A percentile compares a stretch with the other conserved stretches of the same genome.
These are phyloP conservation scores for Halenospora varia DNA, from an alignment of 495 filamentous ascomycete genomes.

Conservation along the genomic window DNA sequence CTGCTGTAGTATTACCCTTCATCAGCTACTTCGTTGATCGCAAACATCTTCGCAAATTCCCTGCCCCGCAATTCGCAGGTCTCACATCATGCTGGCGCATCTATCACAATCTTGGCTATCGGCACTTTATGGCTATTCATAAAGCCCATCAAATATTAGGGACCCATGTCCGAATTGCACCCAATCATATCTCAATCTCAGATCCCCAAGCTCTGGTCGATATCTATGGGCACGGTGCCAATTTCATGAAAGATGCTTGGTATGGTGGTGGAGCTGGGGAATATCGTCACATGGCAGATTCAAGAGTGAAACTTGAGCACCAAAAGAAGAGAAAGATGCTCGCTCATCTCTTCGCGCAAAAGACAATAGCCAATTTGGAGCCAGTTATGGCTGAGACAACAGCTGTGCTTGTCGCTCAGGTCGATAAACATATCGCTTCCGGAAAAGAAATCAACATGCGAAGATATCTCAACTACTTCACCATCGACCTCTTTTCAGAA, in stretches of 20 bases:
- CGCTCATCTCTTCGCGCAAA: constrained; percentile 8
- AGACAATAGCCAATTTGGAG: constrained; percentile 10
- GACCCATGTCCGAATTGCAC: constrained; percentile 30
- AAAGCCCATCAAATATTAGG: constrained; percentile 5
- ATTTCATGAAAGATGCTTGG: constrained; percentile 16
- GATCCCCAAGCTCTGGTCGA: constrained; percentile 27
- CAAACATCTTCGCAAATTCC: constrained; percentile 13
- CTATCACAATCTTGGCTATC: constrained; percentile 3
- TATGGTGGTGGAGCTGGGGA: constrained; percentile 16
- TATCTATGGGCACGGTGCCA: constrained; percentile 28
- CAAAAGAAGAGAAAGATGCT: constrained; percentile 6
- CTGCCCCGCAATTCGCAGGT: constrained; percentile 10
- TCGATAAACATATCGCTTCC: constrained; percentile 7
- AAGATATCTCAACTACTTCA: constrained; percentile 19
- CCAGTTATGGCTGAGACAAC: constrained; percentile 3
- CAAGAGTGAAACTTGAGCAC: constrained; percentile 7
- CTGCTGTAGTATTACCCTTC: not conserved
- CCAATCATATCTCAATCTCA: constrained; percentile 28
- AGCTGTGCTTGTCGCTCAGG: constrained; percentile 2
- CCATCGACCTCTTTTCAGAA: constrained; percentile 16
- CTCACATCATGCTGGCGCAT: constrained; percentile 14
- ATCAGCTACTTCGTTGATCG: constrained; percentile 3
- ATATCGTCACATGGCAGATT: constrained; percentile 11
- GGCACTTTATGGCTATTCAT: constrained; percentile 10
- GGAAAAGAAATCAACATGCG: constrained; percentile 17